These are phyloP conservation scores for Annulohypoxylon stygium DNA, from an alignment of 495 filamentous ascomycete genomes.

Conservation along the genomic window DNA sequence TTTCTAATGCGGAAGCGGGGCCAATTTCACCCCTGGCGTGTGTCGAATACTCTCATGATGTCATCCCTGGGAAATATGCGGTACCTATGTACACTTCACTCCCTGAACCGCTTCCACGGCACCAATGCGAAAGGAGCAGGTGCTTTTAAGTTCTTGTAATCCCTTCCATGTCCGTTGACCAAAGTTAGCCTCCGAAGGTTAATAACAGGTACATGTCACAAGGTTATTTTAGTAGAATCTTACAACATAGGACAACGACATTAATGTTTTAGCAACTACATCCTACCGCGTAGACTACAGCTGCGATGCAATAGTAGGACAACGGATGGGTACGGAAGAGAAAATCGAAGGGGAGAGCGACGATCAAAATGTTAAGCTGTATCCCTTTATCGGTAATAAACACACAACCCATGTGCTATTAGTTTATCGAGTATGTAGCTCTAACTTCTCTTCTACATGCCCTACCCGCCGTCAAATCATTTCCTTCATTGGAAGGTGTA, in stretches of 20 bases:
- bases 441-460: slow-evolving; percentile 13
- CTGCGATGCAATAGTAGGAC: not conserved
- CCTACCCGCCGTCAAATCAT: slow-evolving; percentile 40
- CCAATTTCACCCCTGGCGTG: slow-evolving; percentile 34
- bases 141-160: slow-evolving; percentile 10
- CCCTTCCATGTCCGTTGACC: slow-evolving; percentile 10
- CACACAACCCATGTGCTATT: slow-evolving; percentile 27
- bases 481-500: slow-evolving; percentile 45
- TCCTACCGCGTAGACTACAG: too few species aligned
- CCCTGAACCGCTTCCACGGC: slow-evolving; percentile 27
- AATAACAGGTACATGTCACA: not conserved
- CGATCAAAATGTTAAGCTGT: slow-evolving; percentile 39
- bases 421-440: slow-evolving; percentile 10
- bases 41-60: slow-evolving; percentile 30
- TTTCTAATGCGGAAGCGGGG: slow-evolving; percentile 41
- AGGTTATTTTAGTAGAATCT: slow-evolving; percentile 6
- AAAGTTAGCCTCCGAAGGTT: not conserved
- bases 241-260: slow-evolving; percentile 7
- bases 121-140: slow-evolving; percentile 12
- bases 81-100: not conserved
- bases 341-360: slow-evolving; percentile 25
- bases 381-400: slow-evolving; percentile 20
- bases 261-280: not conserved
- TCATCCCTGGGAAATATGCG: slow-evolving; percentile 20
- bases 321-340: slow-evolving; percentile 9